Evolutionary conservation across 1,284 basidiomycete genomes (phyloP), one percentile per base, ranked within the genome.

Genomic region (Marasmius sp.): DNA sequence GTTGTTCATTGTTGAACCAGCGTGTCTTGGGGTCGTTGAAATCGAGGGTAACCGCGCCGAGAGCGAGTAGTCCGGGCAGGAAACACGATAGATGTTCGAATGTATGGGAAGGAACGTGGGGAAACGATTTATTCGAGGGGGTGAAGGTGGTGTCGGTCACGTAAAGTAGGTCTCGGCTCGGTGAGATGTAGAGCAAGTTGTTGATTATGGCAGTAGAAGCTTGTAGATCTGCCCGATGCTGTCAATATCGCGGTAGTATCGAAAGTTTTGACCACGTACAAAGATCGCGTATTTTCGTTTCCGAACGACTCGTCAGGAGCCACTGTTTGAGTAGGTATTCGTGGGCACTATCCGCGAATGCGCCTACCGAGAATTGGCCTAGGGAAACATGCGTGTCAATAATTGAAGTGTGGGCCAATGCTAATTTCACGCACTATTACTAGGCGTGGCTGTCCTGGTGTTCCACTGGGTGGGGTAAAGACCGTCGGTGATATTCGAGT

Each of bases 1-100:
- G 52, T 52, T 62, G 33, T 63, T 59, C 5, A 41, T 38, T 16
- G 34, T 37, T 9, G 59, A 36, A 22, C 33, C 33, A 18, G 9
- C 34, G 5, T 8, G 9, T 12, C 3, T 37, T 14, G 9, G 45
- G 45, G 20, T 47, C 45, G 16, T 47, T 20, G 45, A 62, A 53
- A 27, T 62, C 83, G 57, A 92, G 80, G 0, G 82, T 82, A 57
- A 85, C 81, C 0, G 77, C 87, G 56, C 91, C 91, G 20, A 93
- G 80, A 1, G 91, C 89, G 60, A 93, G 79, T 18, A 92, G 74
- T 16, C 89, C 91, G 0, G 89, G 88, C 54, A 92, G 79, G 78
- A 93, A 93, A 74, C 91, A 92, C 10, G 90, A 86, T 57, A 93
- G 78, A 68, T 93, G 91, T 66, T 93, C 91, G 60, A 92, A 86